A percentile compares a stretch with the other conserved stretches of the same genome.
Evolutionary conservation across 805 yeast species (phyloP).

Genomic region (Metschnikowia shivogae): DNA sequence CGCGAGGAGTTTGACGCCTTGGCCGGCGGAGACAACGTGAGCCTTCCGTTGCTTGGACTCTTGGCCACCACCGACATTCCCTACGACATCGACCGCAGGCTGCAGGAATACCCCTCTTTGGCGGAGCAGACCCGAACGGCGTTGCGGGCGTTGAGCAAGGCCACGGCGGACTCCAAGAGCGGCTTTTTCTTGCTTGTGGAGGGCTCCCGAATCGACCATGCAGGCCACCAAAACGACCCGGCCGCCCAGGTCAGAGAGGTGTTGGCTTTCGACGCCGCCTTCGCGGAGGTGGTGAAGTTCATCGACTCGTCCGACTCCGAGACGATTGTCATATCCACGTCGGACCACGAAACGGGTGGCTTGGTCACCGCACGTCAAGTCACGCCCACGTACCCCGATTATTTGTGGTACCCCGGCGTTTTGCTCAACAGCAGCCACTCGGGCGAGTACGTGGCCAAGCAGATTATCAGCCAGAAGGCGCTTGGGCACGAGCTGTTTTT

Average conservation of each 20-base stretch:
- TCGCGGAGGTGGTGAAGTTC: constrained; percentile 66
- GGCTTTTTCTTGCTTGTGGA: constrained; percentile 87
- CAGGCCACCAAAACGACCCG: constrained; percentile 92
- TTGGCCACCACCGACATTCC: constrained; percentile 78
- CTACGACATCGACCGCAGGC: constrained; percentile 73
- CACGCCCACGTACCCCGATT: constrained; percentile 65
- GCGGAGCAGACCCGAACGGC: constrained; percentile 78
- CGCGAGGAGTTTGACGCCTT: constrained; percentile 54
- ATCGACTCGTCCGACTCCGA: constrained; percentile 67
- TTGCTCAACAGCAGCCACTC: constrained; percentile 68
- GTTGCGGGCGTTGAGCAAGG: constrained; percentile 58
- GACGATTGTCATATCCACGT: constrained; percentile 74
- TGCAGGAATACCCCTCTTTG: constrained; percentile 62
- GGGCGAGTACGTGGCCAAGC: constrained; percentile 60
- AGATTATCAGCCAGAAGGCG: constrained; percentile 34
- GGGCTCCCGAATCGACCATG: constrained; percentile 93
- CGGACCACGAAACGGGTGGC: constrained; percentile 97
- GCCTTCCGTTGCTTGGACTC: constrained; percentile 72
- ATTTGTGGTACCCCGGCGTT: constrained; percentile 81
- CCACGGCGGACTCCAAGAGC: constrained; percentile 66
- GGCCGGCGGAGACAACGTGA: constrained; percentile 55
- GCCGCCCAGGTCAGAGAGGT: constrained; percentile 93
- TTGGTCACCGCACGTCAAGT: constrained; percentile 82
- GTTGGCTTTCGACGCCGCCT: constrained; percentile 80
- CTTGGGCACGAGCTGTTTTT: constrained; percentile 26